Conservation (phyloP, 2,329 filamentous ascomycete genomes). For the Ophiostoma sp. region DNA sequence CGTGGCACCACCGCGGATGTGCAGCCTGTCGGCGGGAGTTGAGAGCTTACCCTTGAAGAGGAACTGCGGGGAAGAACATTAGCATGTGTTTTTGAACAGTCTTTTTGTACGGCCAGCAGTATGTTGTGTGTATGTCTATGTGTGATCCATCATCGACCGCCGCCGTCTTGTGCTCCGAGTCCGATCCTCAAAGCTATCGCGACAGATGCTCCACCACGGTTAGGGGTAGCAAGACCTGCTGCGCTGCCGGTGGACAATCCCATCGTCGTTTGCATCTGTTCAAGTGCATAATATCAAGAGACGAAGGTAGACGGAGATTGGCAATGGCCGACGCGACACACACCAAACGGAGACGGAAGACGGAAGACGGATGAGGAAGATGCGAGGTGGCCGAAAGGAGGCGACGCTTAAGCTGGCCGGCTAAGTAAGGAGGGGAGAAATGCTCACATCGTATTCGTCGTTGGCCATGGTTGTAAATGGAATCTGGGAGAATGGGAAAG, state of each 20-base stretch:
- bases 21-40: slow-evolving; percentile 16
- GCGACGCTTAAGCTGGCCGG: neutral
- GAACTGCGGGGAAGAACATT: slow-evolving; percentile 55
- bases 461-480: slow-evolving; percentile 67
- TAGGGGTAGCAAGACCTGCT: neutral
- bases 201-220: slow-evolving; percentile 8
- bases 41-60: slow-evolving; percentile 83
- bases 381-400: neutral
- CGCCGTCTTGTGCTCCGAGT: neutral
- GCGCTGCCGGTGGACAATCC: neutral
- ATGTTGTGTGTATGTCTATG: neutral
- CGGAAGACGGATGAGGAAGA: neutral
- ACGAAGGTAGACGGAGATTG: neutral
- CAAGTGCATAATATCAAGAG: neutral
- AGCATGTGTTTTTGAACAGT: slow-evolving; percentile 19
- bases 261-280: neutral
- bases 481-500: neutral
- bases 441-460: slow-evolving; percentile 98
- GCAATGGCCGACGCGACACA: neutral
- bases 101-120: neutral
- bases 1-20: neutral
- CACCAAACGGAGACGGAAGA: neutral
- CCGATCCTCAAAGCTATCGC: neutral
- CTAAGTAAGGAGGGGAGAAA: slow-evolving; percentile 13
- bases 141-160: neutral